Percentiles rank a stretch among this genome's conserved stretches.
Conservation (phyloP, 805 yeast genomes). For the Kodamaea neixiangensis region DNA sequence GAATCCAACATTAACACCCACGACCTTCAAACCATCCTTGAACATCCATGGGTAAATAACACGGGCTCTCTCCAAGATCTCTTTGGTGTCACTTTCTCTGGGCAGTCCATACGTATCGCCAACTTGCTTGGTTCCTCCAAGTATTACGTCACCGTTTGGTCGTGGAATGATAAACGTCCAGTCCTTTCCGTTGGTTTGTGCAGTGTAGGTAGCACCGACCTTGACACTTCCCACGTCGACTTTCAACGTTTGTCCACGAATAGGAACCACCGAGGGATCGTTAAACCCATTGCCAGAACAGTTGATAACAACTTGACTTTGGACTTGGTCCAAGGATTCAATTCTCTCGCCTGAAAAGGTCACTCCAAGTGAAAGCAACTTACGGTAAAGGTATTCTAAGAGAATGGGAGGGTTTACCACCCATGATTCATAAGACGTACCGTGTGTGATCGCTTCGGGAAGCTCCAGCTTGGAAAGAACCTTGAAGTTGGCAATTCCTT, state of each 20-base stretch:
- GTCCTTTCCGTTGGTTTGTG: constrained; percentile 6
- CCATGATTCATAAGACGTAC: constrained; percentile 58
- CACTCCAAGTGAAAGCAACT: constrained; percentile 30
- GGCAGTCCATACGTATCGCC: constrained; percentile 37
- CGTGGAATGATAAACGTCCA: constrained; percentile 73
- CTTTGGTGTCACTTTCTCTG: constrained; percentile 49
- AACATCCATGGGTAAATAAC: constrained; percentile 57
- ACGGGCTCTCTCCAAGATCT: constrained; percentile 46
- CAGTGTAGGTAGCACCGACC: not conserved
- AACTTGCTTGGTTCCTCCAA: constrained; percentile 74
- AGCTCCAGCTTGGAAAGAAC: constrained; percentile 5
- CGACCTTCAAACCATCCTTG: constrained; percentile 35
- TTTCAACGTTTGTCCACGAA: constrained; percentile 74
- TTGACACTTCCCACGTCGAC: constrained; percentile 27
- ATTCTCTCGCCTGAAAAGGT: constrained; percentile 38
- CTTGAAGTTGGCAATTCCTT: constrained; percentile 41
- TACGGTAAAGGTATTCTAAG: constrained; percentile 47
- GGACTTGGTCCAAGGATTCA: constrained; percentile 44
- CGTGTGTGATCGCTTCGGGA: constrained; percentile 41
- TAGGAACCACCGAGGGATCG: constrained; percentile 43
- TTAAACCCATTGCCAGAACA: constrained; percentile 61
- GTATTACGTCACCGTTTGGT: constrained; percentile 62
- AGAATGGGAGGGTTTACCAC: constrained; percentile 62
- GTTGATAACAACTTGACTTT: constrained; percentile 47
- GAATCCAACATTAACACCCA: constrained; percentile 61